These are phyloP conservation scores for Tulasnella sp. DNA, from an alignment of 768 basidiomycete genomes.

Conservation along the genomic window DNA sequence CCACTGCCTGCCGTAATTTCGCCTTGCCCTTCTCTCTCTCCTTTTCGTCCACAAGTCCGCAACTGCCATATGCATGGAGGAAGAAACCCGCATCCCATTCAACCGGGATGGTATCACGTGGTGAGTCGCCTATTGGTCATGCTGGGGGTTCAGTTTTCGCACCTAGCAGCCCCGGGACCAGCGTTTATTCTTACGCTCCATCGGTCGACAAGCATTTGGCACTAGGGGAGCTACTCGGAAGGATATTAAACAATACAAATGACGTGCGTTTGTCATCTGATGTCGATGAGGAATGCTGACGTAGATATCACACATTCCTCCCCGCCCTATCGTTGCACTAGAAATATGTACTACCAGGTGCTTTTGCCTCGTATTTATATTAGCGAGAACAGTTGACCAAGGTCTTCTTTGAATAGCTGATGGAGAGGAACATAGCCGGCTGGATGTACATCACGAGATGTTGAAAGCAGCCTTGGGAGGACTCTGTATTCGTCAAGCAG, in stretches of 20 bases:
- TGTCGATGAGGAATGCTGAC: not conserved
- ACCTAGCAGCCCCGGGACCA: not conserved
- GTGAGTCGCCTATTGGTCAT: not conserved
- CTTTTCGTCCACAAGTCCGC: too few species aligned
- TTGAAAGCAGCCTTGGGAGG: not conserved
- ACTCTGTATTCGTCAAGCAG: not conserved
- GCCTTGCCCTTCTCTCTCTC: too few species aligned
- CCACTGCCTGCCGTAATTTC: too few species aligned
- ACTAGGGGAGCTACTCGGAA: not conserved
- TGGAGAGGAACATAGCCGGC: constrained; percentile 3
- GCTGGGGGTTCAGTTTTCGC: not conserved
- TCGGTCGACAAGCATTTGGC: not conserved
- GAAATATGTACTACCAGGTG: constrained; percentile 3
- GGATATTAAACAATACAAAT: not conserved
- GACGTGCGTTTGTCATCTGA: not conserved
- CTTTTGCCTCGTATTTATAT: too few species aligned
- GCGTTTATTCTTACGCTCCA: constrained; percentile 1
- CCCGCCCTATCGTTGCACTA: not conserved
- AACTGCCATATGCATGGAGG: too few species aligned
- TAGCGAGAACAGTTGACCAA: too few species aligned
- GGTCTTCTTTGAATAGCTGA: not conserved
- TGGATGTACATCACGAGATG: not conserved
- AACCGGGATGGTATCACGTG: not conserved
- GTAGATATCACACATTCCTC: not conserved
- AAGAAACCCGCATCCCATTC: too few species aligned